A percentile compares a stretch with the other conserved stretches of the same genome.
Evolutionary conservation across 805 yeast species (phyloP).

Genomic region (Cyberlindnera maritima): DNA sequence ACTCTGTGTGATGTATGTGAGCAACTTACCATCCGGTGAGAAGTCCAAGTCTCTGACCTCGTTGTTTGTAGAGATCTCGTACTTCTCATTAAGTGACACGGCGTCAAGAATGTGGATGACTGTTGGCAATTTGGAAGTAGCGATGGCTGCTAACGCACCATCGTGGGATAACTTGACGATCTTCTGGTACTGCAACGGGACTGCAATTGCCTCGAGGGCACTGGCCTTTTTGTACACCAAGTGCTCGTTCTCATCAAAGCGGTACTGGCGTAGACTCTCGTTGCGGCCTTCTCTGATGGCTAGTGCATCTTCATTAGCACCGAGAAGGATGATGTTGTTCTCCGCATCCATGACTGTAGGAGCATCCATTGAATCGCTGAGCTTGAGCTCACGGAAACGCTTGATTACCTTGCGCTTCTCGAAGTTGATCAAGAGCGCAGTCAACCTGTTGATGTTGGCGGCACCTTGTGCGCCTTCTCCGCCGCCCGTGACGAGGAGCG

Average conservation of each 20-base stretch:
- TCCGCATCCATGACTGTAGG: constrained; percentile 77
- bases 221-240: constrained; percentile 63
- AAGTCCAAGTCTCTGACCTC: constrained; percentile 66
- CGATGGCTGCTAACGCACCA: constrained; percentile 63
- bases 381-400: constrained; percentile 63
- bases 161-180: constrained; percentile 56
- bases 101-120: constrained; percentile 62
- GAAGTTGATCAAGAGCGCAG: constrained; percentile 64
- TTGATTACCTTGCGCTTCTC: constrained; percentile 50
- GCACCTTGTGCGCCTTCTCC: constrained; percentile 45
- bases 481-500: constrained; percentile 73
- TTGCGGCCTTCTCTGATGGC: constrained; percentile 52
- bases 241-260: constrained; percentile 59
- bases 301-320: constrained; percentile 71
- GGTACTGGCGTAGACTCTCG: constrained; percentile 73
- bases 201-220: constrained; percentile 46
- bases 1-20: constrained; percentile 61
- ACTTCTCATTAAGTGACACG: constrained; percentile 51
- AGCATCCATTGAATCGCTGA: constrained; percentile 71
- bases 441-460: constrained; percentile 54
- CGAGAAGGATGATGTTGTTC: constrained; percentile 55
- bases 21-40: constrained; percentile 66
- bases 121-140: constrained; percentile 69
- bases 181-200: constrained; percentile 48
- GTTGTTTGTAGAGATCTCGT: constrained; percentile 54